Evolutionary conservation across 1,139 yeast genomes (phyloP).

Genomic region (Yamadazyma atlantica): DNA sequence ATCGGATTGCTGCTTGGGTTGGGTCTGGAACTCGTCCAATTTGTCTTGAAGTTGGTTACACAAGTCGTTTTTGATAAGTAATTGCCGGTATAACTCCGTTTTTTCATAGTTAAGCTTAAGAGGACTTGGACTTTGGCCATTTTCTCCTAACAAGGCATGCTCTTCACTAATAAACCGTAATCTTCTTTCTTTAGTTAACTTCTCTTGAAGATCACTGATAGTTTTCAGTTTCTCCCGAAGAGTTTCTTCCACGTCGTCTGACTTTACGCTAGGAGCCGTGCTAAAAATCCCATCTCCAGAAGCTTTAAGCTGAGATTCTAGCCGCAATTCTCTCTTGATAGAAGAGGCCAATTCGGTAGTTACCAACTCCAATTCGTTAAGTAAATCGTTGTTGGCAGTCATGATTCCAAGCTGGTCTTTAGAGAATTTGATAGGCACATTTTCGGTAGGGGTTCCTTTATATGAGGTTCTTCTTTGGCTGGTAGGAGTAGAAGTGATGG

Average conservation of each 20-base stretch:
- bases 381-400: slow-evolving; percentile 55
- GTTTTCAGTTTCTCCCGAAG: slow-evolving; percentile 44
- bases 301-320: slow-evolving; percentile 48
- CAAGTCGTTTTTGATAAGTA: slow-evolving; percentile 48
- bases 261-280: neutral
- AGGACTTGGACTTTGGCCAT: slow-evolving; percentile 54
- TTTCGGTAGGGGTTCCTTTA: slow-evolving; percentile 4
- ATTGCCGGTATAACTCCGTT: slow-evolving; percentile 48
- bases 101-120: slow-evolving; percentile 59
- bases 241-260: slow-evolving; percentile 24
- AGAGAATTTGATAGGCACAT: slow-evolving; percentile 32
- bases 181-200: slow-evolving; percentile 62
- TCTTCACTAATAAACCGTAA: slow-evolving; percentile 70
- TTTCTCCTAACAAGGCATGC: slow-evolving; percentile 56
- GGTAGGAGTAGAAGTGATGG: slow-evolving; percentile 14
- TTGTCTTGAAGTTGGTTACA: slow-evolving; percentile 45
- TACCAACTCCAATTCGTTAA: slow-evolving; percentile 64
- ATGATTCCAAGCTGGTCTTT: slow-evolving; percentile 64
- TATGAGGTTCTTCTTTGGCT: slow-evolving; percentile 10
- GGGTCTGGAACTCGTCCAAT: slow-evolving; percentile 30
- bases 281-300: slow-evolving; percentile 11
- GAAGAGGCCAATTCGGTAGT: slow-evolving; percentile 73
- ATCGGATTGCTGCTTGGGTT: slow-evolving; percentile 1
- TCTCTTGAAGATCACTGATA: slow-evolving; percentile 54
- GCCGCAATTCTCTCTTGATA: slow-evolving; percentile 59